Conservation (phyloP, 345 rosid species). For the Populus simonii region DNA sequence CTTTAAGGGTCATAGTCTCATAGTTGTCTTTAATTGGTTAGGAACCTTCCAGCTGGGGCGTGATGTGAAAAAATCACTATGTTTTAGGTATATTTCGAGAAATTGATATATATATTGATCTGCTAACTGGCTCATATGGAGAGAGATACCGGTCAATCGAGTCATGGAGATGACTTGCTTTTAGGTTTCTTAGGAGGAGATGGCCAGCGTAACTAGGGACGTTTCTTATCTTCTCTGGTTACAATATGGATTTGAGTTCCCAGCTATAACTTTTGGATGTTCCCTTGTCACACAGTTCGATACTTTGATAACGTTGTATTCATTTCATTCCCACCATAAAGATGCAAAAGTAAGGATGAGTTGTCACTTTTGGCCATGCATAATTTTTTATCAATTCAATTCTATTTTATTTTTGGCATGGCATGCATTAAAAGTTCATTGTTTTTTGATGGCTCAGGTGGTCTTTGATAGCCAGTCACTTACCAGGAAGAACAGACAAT, state of each 20-base stretch:
- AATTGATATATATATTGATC: no score
- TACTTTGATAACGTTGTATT: not conserved
- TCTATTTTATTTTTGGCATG: not conserved
- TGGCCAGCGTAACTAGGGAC: no score
- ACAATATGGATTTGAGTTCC: not conserved
- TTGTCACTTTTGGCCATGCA: not conserved
- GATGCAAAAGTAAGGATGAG: not conserved
- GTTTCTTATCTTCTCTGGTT: not conserved
- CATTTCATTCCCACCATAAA: not conserved
- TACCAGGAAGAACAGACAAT: slow-evolving; percentile 70
- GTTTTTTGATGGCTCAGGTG: slow-evolving; percentile 36
- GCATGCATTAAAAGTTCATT: not conserved
- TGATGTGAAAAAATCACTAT: no score
- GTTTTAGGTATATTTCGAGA: no score
- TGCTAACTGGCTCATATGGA: no score
- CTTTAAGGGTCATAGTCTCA: not conserved
- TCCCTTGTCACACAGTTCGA: not conserved
- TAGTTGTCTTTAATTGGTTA: not conserved
- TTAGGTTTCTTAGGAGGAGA: no score
- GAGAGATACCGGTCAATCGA: not conserved
- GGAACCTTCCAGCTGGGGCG: no score
- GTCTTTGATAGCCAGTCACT: slow-evolving; percentile 57
- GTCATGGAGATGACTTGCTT: not conserved
- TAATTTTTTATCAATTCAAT: no score
- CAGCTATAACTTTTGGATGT: not conserved